phyloP scores from a whole-genome alignment of 345 rosid species.

The Eucalyptus brandiana region DNA sequence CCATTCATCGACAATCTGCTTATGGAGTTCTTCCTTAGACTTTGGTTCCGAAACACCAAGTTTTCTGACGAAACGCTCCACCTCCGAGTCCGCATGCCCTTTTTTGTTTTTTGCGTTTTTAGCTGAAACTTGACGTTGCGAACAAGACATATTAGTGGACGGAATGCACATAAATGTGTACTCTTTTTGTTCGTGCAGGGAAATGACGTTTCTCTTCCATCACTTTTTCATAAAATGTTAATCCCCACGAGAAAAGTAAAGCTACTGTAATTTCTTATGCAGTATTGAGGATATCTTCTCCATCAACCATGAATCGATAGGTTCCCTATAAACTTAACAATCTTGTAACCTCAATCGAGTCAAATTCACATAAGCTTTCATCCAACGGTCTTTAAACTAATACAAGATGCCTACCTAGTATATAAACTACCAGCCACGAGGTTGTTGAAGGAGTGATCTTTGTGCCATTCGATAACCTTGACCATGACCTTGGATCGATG shows the following conservation, averaged over 20 bases:
- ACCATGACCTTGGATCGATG: neutral
- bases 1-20: neutral
- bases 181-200: neutral
- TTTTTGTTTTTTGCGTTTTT: too few relatives aligned
- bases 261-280: neutral
- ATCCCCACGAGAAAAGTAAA: neutral
- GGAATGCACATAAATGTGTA: too few relatives aligned
- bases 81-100: neutral
- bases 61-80: neutral
- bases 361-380: neutral
- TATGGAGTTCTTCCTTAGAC: neutral
- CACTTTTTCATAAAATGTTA: neutral
- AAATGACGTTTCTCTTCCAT: neutral
- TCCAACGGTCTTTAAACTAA: neutral
- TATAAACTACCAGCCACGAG: neutral
- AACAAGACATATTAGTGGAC: too few relatives aligned
- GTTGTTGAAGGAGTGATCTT: neutral
- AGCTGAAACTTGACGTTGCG: too few relatives aligned
- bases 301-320: neutral
- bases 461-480: neutral
- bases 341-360: neutral
- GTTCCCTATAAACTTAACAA: neutral
- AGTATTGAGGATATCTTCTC: neutral
- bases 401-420: neutral
- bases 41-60: neutral